phyloP scores from a whole-genome alignment of 2,329 filamentous ascomycete genomes.

The Stachybotrys chlorohalonatus region DNA sequence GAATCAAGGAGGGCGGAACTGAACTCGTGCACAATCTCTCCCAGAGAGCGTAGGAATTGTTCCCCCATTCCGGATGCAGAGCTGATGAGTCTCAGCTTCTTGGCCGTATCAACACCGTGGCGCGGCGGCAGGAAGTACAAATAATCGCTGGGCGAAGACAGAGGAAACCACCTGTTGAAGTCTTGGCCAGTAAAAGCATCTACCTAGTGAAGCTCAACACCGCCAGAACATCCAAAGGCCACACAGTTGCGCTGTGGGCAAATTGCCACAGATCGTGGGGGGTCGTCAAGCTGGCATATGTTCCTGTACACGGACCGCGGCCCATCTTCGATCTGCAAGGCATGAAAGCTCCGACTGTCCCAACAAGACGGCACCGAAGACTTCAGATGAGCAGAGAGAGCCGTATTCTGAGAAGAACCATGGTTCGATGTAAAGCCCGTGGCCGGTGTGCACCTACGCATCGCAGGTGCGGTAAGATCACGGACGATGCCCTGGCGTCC shows the following conservation, averaged over 20 bases:
- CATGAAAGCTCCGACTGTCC: not conserved
- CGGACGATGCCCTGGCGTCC: constrained; percentile 53
- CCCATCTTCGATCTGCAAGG: constrained; percentile 21
- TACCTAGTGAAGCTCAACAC: constrained; percentile 55
- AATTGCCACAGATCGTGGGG: constrained; percentile 55
- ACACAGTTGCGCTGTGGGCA: constrained; percentile 56
- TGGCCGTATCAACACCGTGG: constrained; percentile 36
- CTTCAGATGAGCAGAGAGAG: not conserved
- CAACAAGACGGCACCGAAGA: not conserved
- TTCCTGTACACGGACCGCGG: constrained; percentile 27
- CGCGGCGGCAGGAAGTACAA: constrained; percentile 52
- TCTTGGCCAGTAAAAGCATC: constrained; percentile 36
- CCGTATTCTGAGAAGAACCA: not conserved
- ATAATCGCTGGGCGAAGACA: constrained; percentile 43
- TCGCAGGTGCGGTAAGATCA: constrained; percentile 30
- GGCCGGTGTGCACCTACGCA: constrained; percentile 2
- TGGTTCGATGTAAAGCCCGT: not conserved
- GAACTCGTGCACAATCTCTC: constrained; percentile 5
- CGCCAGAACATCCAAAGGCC: constrained; percentile 54
- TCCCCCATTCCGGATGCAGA: constrained; percentile 35
- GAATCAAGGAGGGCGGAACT: constrained; percentile 11
- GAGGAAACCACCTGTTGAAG: constrained; percentile 45
- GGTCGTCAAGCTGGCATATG: constrained; percentile 51
- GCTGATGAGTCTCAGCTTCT: constrained; percentile 53
- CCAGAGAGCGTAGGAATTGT: constrained; percentile 5